Evolutionary conservation across 2,329 filamentous ascomycete species (phyloP).

Genomic region (Chaetomiaceae sp.): DNA sequence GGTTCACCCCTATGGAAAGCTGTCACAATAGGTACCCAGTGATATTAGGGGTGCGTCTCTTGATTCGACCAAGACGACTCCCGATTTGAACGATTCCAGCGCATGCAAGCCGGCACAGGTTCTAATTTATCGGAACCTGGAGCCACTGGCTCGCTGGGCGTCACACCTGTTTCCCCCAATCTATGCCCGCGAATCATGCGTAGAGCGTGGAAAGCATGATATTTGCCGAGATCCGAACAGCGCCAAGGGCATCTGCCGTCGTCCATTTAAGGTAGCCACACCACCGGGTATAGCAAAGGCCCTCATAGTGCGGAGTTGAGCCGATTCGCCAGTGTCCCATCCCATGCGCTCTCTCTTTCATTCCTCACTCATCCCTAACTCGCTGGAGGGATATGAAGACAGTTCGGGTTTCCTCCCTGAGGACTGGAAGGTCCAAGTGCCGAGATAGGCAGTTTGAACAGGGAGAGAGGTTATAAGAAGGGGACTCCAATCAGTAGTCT

Average conservation of each 20-base stretch:
- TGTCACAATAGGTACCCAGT: no score
- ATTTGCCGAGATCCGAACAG: constrained; percentile 4
- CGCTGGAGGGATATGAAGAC: neutral
- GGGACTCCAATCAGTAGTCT: neutral
- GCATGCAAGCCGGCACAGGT: no score
- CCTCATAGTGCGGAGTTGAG: neutral
- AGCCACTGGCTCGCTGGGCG: no score
- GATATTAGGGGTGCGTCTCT: no score
- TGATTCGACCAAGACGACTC: no score
- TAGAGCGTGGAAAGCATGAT: neutral
- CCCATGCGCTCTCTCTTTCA: neutral
- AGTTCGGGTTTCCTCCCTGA: neutral
- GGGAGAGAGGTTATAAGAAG: neutral
- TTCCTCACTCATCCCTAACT: neutral
- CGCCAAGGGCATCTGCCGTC: neutral
- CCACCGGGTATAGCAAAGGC: neutral
- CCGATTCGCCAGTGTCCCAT: neutral
- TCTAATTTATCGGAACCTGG: no score
- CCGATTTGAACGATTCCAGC: no score
- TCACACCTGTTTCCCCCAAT: no score
- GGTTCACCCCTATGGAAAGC: no score
- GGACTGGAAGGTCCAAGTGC: neutral
- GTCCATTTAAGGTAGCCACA: neutral
- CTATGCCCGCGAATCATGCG: neutral
- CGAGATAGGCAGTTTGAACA: neutral